These are phyloP conservation scores for Exutisphaerella laricina DNA, from an alignment of 2,329 filamentous ascomycete genomes.

Conservation along the genomic window DNA sequence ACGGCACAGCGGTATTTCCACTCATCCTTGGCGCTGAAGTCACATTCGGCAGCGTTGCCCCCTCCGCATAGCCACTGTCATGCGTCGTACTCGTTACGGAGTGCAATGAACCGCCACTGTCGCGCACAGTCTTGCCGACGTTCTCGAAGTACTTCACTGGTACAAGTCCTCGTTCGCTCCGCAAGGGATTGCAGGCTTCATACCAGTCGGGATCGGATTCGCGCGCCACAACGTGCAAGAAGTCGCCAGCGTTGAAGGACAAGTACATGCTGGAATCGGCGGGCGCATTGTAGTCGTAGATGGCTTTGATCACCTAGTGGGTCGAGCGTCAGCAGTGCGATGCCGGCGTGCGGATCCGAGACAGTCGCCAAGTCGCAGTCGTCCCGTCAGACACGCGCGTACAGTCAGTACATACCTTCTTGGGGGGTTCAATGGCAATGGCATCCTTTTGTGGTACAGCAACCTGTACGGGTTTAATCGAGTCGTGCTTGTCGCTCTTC, in stretches of 20 bases:
- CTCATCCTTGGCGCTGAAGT: conserved; percentile 32
- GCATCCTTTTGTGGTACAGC: conserved; percentile 79
- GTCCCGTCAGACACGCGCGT: too few relatives aligned
- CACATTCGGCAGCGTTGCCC: conserved; percentile 25
- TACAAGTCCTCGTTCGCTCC: conserved; percentile 81
- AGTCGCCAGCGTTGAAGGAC: conserved; percentile 90
- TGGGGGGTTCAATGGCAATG: conserved; percentile 82
- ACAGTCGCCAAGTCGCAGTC: too few relatives aligned
- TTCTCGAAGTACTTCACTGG: conserved; percentile 91
- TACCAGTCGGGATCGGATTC: conserved; percentile 97
- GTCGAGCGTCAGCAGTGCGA: too few relatives aligned
- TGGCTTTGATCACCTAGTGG: conserved; percentile 83
- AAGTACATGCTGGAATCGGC: conserved; percentile 56
- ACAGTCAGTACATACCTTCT: conserved; percentile 78
- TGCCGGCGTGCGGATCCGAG: neutral
- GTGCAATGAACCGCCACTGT: conserved; percentile 57
- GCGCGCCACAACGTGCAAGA: conserved; percentile 94
- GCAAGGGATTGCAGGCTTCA: conserved; percentile 94
- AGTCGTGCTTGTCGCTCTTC: conserved; percentile 75
- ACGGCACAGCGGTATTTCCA: conserved; percentile 21
- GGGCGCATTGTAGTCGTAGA: conserved; percentile 84
- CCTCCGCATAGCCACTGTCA: conserved; percentile 83
- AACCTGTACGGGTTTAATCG: conserved; percentile 60
- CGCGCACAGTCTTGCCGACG: conserved; percentile 84
- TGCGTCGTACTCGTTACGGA: conserved; percentile 56